Evolutionary conservation across 306 rosid genomes (phyloP).

Genomic region (Pueraria montana): DNA sequence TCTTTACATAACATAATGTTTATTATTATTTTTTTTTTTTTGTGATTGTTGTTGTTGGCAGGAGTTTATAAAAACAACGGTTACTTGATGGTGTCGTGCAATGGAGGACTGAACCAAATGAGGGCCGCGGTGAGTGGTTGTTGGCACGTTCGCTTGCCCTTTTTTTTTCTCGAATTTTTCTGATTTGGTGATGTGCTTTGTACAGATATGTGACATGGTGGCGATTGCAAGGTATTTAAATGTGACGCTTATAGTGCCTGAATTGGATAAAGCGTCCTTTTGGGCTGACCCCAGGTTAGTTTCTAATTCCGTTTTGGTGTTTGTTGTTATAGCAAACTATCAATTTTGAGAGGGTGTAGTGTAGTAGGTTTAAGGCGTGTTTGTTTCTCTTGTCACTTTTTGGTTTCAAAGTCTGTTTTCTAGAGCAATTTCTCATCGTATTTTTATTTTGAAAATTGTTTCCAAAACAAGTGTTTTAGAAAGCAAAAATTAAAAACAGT

Average conservation of each 20-base stretch:
- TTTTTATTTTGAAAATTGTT: background rate
- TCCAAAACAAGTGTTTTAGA: background rate
- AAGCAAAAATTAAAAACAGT: background rate
- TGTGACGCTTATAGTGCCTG: constrained; percentile 95
- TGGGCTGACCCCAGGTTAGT: constrained; percentile 97
- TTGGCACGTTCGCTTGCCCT: background rate
- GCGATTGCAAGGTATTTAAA: constrained; percentile 91
- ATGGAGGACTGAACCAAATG: constrained; percentile 98
- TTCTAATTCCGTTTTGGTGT: constrained; percentile 15
- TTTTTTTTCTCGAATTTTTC: constrained; percentile 17
- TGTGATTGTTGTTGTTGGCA: constrained; percentile 51
- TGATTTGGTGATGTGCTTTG: constrained; percentile 7
- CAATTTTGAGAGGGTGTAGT: background rate
- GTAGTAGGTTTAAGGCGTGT: background rate
- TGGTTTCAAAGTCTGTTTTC: background rate
- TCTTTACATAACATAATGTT: background rate
- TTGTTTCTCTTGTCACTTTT: background rate
- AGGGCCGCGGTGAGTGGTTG: constrained; percentile 89
- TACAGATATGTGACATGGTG: constrained; percentile 98
- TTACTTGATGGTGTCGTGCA: constrained; percentile 91
- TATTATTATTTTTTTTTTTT: background rate
- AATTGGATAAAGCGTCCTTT: constrained; percentile 88
- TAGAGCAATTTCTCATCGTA: background rate
- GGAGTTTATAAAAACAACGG: constrained; percentile 95
- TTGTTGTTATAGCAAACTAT: constrained; percentile 21